Base-by-base conservation (phyloP, 306 rosid genomes). In the Pterocarpus santalinus region DNA sequence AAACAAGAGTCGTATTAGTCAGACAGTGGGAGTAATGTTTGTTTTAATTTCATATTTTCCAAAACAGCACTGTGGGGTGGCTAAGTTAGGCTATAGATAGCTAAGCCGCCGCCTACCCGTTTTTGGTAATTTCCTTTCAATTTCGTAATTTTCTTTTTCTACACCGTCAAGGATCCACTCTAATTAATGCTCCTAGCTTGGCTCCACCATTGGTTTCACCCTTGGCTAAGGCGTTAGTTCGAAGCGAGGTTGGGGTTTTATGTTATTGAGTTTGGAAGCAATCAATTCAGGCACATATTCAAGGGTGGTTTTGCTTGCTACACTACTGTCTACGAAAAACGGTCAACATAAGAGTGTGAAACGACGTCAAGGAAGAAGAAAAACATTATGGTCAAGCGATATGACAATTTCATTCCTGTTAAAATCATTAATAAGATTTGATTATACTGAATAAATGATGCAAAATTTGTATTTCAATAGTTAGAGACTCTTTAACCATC, bases 111-210 rank as follows among this genome's bases (percentile, higher is more conserved):
- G 84, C 56, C 71, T 51, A 69, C 13, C 30, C n/a, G 66, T 13
- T 81, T 69, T 43, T 44, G 47, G 79, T 52, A 58, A 66, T 80
- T 83, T 85, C 47, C 0, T 38, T 65, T 72, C 72, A n/a, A 4
- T 14, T 58, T 71, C 34, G 34, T 14, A 17, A 9, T 69, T 43
- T 49, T 2, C 13, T 7, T 65, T 65, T 43, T 49, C 67, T 10
- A 22, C 82, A 79, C 89, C 87, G 87, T 82, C 93, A 69, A 46
- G 51, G 28, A 22, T 28, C 38, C 65, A 47, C 67, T 61, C 75
- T 38, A 77, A 58, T 72, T 47, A 65, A 77, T 85, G 43, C 9
- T 41, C 8, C 14, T 65, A 35, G 2, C 13, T 44, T 35, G 38
- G 3, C 14, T n/a, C 14, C 5, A 53, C 2, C 28, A 14, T 53